Evolutionary conservation across 2,329 filamentous ascomycete species (phyloP).

Genomic region (Raffaelea albimanens): DNA sequence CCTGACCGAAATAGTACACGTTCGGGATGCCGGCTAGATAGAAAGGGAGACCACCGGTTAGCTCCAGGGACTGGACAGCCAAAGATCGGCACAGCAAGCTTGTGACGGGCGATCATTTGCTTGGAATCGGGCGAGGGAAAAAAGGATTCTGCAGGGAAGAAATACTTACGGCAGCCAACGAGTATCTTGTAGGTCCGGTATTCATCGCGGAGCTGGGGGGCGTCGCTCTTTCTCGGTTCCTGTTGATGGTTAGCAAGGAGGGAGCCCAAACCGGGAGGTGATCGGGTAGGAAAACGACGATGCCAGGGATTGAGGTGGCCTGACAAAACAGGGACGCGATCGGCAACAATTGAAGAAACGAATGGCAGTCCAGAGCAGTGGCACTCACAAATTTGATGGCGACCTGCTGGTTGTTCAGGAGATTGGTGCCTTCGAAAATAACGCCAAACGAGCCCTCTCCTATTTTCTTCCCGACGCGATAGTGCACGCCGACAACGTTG

Average conservation of each 20-base stretch:
- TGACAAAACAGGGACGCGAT: not conserved
- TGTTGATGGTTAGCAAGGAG: conserved; percentile 24
- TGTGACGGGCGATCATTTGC: too few species aligned
- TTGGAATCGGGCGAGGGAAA: too few species aligned
- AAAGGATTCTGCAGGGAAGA: not conserved
- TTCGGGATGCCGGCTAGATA: conserved; percentile 85
- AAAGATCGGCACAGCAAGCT: too few species aligned
- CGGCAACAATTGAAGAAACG: too few species aligned
- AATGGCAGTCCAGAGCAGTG: not conserved
- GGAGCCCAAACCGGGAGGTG: not conserved
- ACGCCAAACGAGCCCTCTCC: conserved; percentile 98
- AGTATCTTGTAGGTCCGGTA: conserved; percentile 99
- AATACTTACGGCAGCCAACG: conserved; percentile 88
- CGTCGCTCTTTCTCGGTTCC: conserved; percentile 98
- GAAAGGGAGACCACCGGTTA: not conserved
- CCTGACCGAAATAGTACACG: conserved; percentile 98
- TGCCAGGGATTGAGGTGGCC: not conserved
- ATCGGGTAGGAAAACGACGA: not conserved
- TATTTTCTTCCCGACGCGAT: conserved; percentile 98
- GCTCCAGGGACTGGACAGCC: conserved; percentile 19
- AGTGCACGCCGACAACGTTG: conserved; percentile 97
- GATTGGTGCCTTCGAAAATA: conserved; percentile 96
- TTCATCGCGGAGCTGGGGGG: conserved; percentile 93
- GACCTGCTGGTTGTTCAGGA: conserved; percentile 97
- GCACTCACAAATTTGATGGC: conserved; percentile 97